Base-by-base conservation (phyloP, 352 stramenopile species). In the Globisporangium splendens region DNA sequence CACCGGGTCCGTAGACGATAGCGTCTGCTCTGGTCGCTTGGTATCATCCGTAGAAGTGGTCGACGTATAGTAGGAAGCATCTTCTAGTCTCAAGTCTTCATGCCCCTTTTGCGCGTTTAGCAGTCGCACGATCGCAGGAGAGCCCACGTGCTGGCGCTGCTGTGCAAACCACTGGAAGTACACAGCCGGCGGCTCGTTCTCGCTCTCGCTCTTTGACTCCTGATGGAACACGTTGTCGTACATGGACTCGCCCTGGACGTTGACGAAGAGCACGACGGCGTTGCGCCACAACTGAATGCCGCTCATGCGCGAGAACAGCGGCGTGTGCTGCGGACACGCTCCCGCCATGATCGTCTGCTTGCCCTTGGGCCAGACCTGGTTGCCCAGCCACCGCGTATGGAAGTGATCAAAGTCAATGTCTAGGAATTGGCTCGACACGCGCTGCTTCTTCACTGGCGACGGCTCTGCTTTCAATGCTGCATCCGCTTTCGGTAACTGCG, bases 141-240 rank as follows among this genome's bases (percentile, higher is more conserved):
- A 69, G 5, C 69, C 61, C 1, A 68, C 42, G 18, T 72, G 55
- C 50, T 70, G 72, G 1, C 65, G 59, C 11, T 48, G 61, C 52
- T 76, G 72, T 14, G 68, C 76, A 41, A 85, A 86, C 80, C 80
- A 88, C 31, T 72, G 67, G 58, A 90, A 87, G 63, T 82, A 64
- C 12, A 90, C 72, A 0, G 50, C 50, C 6, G 31, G 10, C 14
- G 18, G 21, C 11, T 54, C 49, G 17, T 44, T 24, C 6, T 49
- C 24, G 4, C 28, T 35, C 28, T 35, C 7, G 31, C 46, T 39
- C 61, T 20, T 63, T 46, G 8, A 22, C 7, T 67, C 57, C 4
- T 85, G 50, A 33, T 68, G 67, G 59, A 88, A 88, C 21, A 68
- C 55, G 22, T 83, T 85, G 31, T 81, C 65, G 59, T 88, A 87